Evolutionary conservation across 2,329 filamentous ascomycete species (phyloP).

Genomic region (Fusarium circinatum): DNA sequence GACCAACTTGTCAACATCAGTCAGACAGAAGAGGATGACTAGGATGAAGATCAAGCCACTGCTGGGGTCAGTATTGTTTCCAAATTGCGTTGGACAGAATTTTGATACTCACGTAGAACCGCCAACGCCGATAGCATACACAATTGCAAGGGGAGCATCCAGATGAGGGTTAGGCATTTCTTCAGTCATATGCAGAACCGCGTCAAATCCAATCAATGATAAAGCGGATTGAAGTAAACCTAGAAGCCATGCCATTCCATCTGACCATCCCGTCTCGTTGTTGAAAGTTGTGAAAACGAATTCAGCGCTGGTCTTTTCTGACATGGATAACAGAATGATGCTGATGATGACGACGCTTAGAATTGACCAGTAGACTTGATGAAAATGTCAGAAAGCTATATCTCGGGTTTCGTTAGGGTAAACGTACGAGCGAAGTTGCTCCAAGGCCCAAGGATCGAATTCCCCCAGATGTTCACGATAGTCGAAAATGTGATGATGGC

Average conservation of each 20-base stretch:
- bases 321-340: background rate
- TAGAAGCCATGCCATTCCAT: background rate
- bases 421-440: background rate
- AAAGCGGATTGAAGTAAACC: background rate
- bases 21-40: background rate
- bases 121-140: background rate
- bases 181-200: background rate
- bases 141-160: background rate
- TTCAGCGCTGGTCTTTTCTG: background rate
- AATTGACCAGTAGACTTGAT: background rate
- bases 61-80: background rate
- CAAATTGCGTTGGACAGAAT: fast-evolving
- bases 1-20: background rate
- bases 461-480: background rate
- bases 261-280: background rate
- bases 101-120: background rate
- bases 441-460: background rate
- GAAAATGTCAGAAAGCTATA: background rate
- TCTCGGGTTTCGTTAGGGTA: fast-evolving
- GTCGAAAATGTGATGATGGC: background rate
- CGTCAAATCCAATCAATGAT: background rate
- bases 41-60: background rate
- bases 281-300: background rate
- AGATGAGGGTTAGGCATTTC: background rate
- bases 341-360: background rate